Base-by-base conservation (phyloP, 768 basidiomycete genomes). In the Suillus lakei region DNA sequence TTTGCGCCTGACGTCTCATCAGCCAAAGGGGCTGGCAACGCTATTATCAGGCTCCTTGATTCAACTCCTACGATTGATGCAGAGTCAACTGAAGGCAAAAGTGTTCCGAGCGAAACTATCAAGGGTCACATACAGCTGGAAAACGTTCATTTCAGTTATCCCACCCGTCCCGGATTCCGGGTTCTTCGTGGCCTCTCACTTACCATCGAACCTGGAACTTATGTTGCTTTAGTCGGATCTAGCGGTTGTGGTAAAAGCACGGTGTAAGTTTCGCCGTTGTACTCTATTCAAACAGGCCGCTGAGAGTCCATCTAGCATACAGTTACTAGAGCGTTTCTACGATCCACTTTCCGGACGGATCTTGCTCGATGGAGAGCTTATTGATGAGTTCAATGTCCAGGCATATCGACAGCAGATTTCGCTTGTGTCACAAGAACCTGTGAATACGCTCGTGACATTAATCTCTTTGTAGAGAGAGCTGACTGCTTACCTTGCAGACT, bases 1-100 rank as follows among this genome's bases (percentile, higher is more conserved):
- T 92, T 93, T 72, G 95, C 96, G 2, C 95, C 96, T 50, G 95
- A 97, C 73, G 84, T 94, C 61, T 93, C 92, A 1, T 91, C 91
- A 1, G 95, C 96, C 34, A 88, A 89, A 69, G 84, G 89, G 28
- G 91, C 95, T 1, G 92, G 86, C 1, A 83, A 86, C 16, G 84
- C 91, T 60, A 88, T 96, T 70, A 81, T 97, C 80, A 85, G 84
- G 56, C 79, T 96, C 8, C 73, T 95, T 32, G 95, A 98, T 71
- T 85, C 87, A 1, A 72, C 74, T 2, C 90, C 92, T 18, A 87
- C 90, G 68, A 93, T 95, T 53, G 95, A 97, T 72, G 88, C 93
- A 1, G 88, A 93, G 68, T 90, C 89, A 1, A 77, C 81, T 3
- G 86, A 84, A 58, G 92, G 92, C 64, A 87, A 88, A 72, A 71